Conservation (phyloP, 129 eudicot species). For the Arctium minus region DNA sequence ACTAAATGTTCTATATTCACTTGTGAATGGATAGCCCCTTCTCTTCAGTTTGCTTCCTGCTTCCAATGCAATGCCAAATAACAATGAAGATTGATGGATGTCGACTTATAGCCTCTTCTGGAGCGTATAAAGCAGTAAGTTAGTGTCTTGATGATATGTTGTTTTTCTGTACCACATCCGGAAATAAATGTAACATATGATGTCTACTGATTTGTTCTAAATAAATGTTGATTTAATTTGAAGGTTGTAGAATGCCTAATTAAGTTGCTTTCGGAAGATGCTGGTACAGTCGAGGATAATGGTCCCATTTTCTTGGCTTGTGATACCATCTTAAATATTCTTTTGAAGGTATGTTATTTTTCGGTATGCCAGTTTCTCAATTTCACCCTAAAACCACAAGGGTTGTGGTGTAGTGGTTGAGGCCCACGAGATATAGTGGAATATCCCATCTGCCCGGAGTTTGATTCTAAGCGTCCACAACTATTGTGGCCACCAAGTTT, state of each 20-base stretch:
- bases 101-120: conserved; percentile 50
- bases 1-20: conserved; percentile 11
- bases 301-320: conserved; percentile 82
- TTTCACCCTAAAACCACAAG: not conserved
- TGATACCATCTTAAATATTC: conserved; percentile 78
- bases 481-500: not conserved
- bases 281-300: conserved; percentile 36
- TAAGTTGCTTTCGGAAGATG: conserved; percentile 42
- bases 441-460: no score
- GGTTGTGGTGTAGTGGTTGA: no score
- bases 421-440: no score
- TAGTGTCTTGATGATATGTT: not conserved
- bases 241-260: conserved; percentile 72
- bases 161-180: not conserved
- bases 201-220: not conserved
- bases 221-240: not conserved
- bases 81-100: conserved; percentile 78
- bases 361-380: not conserved
- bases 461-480: not conserved
- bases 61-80: conserved; percentile 86
- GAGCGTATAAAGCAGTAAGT: conserved; percentile 73
- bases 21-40: conserved; percentile 53
- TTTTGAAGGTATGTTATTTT: conserved; percentile 54
- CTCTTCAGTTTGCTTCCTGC: conserved; percentile 76
- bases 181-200: not conserved